Evolutionary conservation across 345 rosid genomes (phyloP).

Genomic region (Moricandia moricandioides): DNA sequence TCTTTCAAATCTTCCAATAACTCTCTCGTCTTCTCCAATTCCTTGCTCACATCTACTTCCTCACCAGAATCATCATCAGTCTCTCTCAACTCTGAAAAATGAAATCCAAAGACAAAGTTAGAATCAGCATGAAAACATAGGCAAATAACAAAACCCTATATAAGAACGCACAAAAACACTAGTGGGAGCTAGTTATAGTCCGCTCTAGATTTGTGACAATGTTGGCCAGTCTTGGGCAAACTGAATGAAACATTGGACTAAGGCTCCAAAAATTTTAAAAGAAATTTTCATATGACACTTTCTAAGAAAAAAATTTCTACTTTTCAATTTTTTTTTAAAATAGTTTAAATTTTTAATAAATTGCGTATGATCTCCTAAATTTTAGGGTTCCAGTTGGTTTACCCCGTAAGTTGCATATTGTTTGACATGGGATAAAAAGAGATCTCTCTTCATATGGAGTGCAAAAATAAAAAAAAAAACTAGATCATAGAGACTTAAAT

Average conservation of each 20-base stretch:
- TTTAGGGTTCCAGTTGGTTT: not conserved
- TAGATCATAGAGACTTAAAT: not conserved
- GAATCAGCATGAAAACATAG: not conserved
- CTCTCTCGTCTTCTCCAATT: not conserved
- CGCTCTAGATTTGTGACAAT: not conserved
- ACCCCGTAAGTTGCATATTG: not conserved
- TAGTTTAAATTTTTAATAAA: too few relatives aligned
- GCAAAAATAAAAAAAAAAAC: not conserved
- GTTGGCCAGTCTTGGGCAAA: too few relatives aligned
- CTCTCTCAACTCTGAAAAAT: not conserved
- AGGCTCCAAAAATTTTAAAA: too few relatives aligned
- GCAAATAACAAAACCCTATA: not conserved
- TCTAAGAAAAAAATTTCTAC: too few relatives aligned
- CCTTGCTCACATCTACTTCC: not conserved
- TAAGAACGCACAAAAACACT: not conserved
- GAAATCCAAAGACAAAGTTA: not conserved
- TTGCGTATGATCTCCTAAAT: too few relatives aligned
- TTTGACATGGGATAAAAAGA: not conserved
- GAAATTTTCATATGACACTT: too few relatives aligned
- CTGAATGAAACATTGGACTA: too few relatives aligned
- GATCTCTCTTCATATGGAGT: not conserved
- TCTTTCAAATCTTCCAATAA: not conserved
- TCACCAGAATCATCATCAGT: not conserved
- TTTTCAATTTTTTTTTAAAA: too few relatives aligned
- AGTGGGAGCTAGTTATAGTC: not conserved